A percentile compares a stretch with the other conserved stretches of the same genome.
These are phyloP conservation scores for Mortierella sp. DNA, from an alignment of 371 early-diverging fungal genomes.

Conservation along the genomic window DNA sequence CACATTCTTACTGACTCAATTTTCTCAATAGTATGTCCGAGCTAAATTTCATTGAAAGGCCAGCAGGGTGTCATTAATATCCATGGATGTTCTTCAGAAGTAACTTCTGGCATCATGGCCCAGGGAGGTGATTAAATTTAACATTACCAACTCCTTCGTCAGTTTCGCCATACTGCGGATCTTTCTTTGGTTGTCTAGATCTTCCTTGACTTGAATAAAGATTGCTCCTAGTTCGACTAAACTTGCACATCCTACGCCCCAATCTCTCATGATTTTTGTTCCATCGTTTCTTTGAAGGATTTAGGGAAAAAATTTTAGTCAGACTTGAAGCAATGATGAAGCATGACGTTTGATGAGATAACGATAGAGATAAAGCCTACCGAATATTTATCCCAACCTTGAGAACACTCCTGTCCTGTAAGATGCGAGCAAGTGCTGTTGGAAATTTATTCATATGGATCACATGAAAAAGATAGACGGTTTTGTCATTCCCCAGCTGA, in stretches of 20 bases:
- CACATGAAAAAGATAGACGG: slow-evolving; percentile 64
- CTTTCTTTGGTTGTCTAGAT: slow-evolving; percentile 33
- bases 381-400: slow-evolving; percentile 70
- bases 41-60: slow-evolving; percentile 30
- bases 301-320: background rate
- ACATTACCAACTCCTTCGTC: slow-evolving; percentile 60
- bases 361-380: slow-evolving; percentile 10
- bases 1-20: slow-evolving; percentile 57
- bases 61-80: background rate
- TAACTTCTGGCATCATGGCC: background rate
- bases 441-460: slow-evolving; percentile 64
- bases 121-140: background rate
- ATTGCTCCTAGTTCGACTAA: slow-evolving; percentile 63
- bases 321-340: background rate
- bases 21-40: slow-evolving; percentile 61
- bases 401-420: slow-evolving; percentile 55
- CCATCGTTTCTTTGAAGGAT: slow-evolving; percentile 56
- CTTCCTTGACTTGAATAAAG: slow-evolving; percentile 40
- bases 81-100: background rate
- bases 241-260: slow-evolving; percentile 63
- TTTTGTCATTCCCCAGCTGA: slow-evolving; percentile 64
- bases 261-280: slow-evolving; percentile 62
- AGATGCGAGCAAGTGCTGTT: slow-evolving; percentile 50
- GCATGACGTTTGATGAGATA: background rate
- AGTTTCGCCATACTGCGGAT: slow-evolving; percentile 59